These are phyloP conservation scores for Fusarium albidum DNA, from an alignment of 2,329 filamentous ascomycete species.

Conservation along the genomic window DNA sequence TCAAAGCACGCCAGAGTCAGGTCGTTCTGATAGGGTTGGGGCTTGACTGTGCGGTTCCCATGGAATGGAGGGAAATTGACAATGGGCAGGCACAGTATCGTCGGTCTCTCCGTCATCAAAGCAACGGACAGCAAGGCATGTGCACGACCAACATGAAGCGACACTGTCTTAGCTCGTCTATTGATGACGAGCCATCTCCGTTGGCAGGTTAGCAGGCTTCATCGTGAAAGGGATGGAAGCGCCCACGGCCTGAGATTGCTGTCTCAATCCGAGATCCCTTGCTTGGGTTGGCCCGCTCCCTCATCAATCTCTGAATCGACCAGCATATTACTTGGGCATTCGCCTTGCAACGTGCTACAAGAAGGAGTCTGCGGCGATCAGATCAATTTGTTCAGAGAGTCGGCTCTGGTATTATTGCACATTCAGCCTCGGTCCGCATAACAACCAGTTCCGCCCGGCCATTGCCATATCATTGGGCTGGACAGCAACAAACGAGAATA, in stretches of 20 bases:
- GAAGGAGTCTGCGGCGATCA: neutral
- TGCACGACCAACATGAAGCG: constrained; percentile 10
- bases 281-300: constrained; percentile 2
- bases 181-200: constrained; percentile 7
- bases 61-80: constrained; percentile 28
- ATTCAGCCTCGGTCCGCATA: too few relatives aligned
- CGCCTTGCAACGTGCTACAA: constrained; percentile 24
- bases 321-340: constrained; percentile 9
- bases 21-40: constrained; percentile 4
- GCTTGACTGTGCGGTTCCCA: neutral
- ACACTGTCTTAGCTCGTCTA: constrained; percentile 28
- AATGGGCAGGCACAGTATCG: neutral
- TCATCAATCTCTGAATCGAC: neutral
- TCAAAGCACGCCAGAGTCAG: neutral
- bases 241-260: constrained; percentile 17
- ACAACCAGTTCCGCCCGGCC: too few relatives aligned
- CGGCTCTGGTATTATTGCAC: too few relatives aligned
- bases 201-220: neutral
- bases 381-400: too few relatives aligned
- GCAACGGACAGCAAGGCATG: constrained; percentile 7
- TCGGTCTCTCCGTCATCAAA: neutral
- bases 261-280: constrained; percentile 24
- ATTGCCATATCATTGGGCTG: too few relatives aligned
- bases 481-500: too few relatives aligned
- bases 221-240: constrained; percentile 5